Percentiles rank a stretch among this genome's conserved stretches.
phyloP scores from a whole-genome alignment of 352 stramenopile species.

The Globisporangium uncinulatum region DNA sequence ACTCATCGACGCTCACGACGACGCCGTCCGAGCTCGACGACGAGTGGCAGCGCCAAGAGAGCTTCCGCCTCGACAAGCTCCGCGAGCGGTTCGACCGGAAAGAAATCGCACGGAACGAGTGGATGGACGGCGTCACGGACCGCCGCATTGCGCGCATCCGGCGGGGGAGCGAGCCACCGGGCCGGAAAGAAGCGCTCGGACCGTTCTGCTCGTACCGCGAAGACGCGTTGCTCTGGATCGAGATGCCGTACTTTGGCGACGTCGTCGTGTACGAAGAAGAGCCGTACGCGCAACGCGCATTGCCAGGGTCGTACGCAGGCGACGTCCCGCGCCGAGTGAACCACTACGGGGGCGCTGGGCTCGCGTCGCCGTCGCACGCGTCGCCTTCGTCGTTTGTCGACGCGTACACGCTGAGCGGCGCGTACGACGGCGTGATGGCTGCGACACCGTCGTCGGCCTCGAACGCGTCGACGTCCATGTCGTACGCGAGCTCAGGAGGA shows the following conservation, averaged over 20 bases:
- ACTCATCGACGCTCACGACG: conserved; percentile 51
- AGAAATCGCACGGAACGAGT: conserved; percentile 83
- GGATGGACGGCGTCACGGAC: conserved; percentile 89
- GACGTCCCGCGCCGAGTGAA: conserved; percentile 40
- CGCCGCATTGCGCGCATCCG: conserved; percentile 82
- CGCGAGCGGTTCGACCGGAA: conserved; percentile 88
- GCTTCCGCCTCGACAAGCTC: conserved; percentile 82
- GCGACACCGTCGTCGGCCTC: conserved; percentile 12
- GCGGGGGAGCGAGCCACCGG: conserved; percentile 66
- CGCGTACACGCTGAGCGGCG: conserved; percentile 33
- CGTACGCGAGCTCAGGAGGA: conserved; percentile 5
- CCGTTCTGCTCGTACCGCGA: conserved; percentile 81
- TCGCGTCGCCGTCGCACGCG: conserved; percentile 11
- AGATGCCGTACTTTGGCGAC: conserved; percentile 90
- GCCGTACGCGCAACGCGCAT: conserved; percentile 74
- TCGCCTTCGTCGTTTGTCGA: conserved; percentile 25
- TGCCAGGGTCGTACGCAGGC: conserved; percentile 46
- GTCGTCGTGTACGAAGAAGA: conserved; percentile 92
- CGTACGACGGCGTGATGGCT: conserved; percentile 32
- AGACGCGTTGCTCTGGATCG: conserved; percentile 78
- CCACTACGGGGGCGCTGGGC: conserved; percentile 18
- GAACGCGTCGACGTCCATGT: conserved; percentile 6
- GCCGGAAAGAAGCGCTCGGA: conserved; percentile 56
- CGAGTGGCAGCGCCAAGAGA: conserved; percentile 67
- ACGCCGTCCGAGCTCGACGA: conserved; percentile 75